These are phyloP conservation scores for Thalassiosira hispida DNA, from an alignment of 352 stramenopile genomes.

Conservation along the genomic window DNA sequence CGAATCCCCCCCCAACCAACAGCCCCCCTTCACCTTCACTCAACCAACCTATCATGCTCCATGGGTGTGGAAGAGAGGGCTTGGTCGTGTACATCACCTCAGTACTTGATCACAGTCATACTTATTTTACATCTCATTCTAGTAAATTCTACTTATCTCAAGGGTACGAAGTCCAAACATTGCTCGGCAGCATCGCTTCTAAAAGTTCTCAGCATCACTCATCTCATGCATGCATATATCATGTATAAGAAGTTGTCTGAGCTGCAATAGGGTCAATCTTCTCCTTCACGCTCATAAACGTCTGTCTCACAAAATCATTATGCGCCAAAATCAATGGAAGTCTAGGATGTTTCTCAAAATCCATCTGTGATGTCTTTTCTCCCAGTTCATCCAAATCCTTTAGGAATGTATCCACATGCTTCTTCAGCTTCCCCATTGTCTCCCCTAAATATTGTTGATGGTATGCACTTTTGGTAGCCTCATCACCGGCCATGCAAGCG, in stretches of 20 bases:
- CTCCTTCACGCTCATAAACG: slow-evolving; percentile 59
- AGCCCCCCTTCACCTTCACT: too few species aligned
- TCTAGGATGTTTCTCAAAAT: slow-evolving; percentile 24
- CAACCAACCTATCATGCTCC: too few species aligned
- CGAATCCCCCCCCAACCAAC: too few species aligned
- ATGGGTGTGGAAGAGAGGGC: too few species aligned
- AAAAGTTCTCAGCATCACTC: too few species aligned
- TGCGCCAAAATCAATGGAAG: slow-evolving; percentile 36
- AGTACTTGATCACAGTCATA: too few species aligned
- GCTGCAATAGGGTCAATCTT: slow-evolving; percentile 59
- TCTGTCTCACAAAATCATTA: slow-evolving; percentile 55
- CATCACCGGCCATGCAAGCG: slow-evolving; percentile 36
- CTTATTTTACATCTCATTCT: too few species aligned
- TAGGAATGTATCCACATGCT: slow-evolving; percentile 42
- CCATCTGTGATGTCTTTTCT: slow-evolving; percentile 26
- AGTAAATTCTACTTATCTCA: too few species aligned
- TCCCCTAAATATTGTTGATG: slow-evolving; percentile 40
- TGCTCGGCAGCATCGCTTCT: too few species aligned
- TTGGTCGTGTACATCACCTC: too few species aligned
- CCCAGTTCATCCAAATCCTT: slow-evolving; percentile 38
- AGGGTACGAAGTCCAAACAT: too few species aligned
- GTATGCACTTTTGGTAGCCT: slow-evolving; percentile 33
- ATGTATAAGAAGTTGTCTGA: not conserved
- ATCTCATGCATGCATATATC: too few species aligned
- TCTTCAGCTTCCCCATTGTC: slow-evolving; percentile 34